Conservation (phyloP, 495 filamentous ascomycete genomes). For the Aspergillus heteromorphus region DNA sequence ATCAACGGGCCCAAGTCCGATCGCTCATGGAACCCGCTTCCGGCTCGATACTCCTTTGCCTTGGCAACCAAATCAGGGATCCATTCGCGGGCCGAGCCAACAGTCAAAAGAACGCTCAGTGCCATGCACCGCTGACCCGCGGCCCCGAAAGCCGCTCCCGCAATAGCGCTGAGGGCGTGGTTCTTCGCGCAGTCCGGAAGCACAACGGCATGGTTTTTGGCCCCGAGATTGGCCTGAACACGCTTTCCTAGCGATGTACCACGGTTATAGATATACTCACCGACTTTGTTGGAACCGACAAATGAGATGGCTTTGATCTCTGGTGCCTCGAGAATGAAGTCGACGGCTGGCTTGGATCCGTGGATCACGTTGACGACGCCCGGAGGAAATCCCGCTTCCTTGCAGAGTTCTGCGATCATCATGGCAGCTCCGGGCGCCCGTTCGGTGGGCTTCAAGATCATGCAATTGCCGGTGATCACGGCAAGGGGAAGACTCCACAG, state of each 20-base stretch:
- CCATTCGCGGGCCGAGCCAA: constrained; percentile 83
- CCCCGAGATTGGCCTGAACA: constrained; percentile 87
- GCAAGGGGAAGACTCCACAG: constrained; percentile 87
- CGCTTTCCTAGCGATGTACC: constrained; percentile 75
- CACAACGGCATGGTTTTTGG: constrained; percentile 89
- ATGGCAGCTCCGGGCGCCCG: constrained; percentile 85
- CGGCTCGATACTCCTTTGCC: constrained; percentile 71
- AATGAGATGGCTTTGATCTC: constrained; percentile 87
- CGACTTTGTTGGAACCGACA: constrained; percentile 84
- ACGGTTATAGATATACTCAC: constrained; percentile 82
- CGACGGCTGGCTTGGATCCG: constrained; percentile 76
- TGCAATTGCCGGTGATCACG: constrained; percentile 79
- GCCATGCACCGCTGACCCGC: constrained; percentile 94
- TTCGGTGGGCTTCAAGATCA: constrained; percentile 88
- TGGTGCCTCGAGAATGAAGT: constrained; percentile 86
- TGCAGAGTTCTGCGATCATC: constrained; percentile 77
- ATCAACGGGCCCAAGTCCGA: constrained; percentile 87
- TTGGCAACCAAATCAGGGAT: constrained; percentile 73
- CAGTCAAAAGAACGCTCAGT: constrained; percentile 76
- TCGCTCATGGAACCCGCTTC: constrained; percentile 81
- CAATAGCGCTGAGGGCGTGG: constrained; percentile 66
- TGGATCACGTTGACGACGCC: constrained; percentile 88
- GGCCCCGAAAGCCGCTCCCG: constrained; percentile 65
- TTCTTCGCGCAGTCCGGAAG: constrained; percentile 81
- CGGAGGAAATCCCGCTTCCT: constrained; percentile 82